Evolutionary conservation across 2,329 filamentous ascomycete genomes (phyloP), one percentile per base, ranked within the genome.

Genomic region (Aspergillus sp.): DNA sequence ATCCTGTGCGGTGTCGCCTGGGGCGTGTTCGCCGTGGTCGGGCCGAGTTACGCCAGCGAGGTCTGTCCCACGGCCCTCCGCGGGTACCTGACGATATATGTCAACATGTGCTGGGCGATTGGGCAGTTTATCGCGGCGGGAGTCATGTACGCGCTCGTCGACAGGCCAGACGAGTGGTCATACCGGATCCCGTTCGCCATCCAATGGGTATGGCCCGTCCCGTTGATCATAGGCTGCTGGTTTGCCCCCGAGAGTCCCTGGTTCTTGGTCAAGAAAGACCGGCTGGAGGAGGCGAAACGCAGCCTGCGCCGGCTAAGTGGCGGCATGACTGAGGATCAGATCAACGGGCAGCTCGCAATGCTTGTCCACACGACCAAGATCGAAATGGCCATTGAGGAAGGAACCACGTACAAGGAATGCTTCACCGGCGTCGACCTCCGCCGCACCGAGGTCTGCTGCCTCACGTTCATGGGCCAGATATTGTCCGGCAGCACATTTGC

Each of bases 1-100:
- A 71, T 80, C 24, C 62, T 80, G 2, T 77, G 72, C 44, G 78
- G 77, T 31, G 71, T 78, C 26, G 73, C 74, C 0, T 76, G 72
- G 56, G 58, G 58, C 14, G 46, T 55, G n/a, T 62, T 78, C 55
- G 71, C 75, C 40, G 70, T 66, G 1, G 58, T 74, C 1, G 66
- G 65, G 0, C 65, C 69, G 0, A 64, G 69, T 0, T 75, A 75
- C 41, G 70, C 71, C 0, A 69, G 72, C 4, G 72, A 75, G 29
- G 46, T 60, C 5, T 51, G 59, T 61, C 52, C 64, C 1, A 40
- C 57, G n/a, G 41, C 64, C 2, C 61, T 75, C 2, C 58, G 71
- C 3, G 28, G 66, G 0, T 72, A 72, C 27, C 58, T 75, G 3
- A 74, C 70, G 0, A 69, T 67, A 0, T 73, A 69, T 33, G 68